Evolutionary conservation across 306 rosid species (phyloP).

Genomic region (Citrullus amarus): DNA sequence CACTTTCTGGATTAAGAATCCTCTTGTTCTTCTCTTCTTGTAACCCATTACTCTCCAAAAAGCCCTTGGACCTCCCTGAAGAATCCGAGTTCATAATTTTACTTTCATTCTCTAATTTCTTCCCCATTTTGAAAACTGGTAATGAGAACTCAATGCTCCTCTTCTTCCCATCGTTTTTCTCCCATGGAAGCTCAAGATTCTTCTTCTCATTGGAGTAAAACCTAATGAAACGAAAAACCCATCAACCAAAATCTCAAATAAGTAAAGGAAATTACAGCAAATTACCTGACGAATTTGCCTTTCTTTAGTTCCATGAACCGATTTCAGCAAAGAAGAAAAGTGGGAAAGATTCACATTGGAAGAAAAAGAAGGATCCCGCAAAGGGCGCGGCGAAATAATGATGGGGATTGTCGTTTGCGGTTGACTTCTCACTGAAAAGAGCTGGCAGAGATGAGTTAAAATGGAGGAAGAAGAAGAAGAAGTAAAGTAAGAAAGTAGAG

Average conservation of each 20-base stretch:
- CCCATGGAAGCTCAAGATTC: not conserved
- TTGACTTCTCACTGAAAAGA: not conserved
- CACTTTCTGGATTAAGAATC: constrained; percentile 85
- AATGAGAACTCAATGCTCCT: constrained; percentile 30
- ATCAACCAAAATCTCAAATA: constrained; percentile 10
- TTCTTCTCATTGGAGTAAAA: constrained; percentile 4
- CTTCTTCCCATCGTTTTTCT: constrained; percentile 19
- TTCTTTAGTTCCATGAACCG: constrained; percentile 33
- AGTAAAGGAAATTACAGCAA: not conserved
- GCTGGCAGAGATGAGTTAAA: not conserved
- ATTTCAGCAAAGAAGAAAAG: not conserved
- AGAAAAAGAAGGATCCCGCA: not conserved
- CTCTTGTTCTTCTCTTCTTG: constrained; percentile 22
- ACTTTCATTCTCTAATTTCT: constrained; percentile 25
- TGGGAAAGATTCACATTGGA: not conserved
- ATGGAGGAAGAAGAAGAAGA: too few species aligned
- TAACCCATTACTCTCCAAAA: constrained; percentile 27
- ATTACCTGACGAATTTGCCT: constrained; percentile 54
- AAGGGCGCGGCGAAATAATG: not conserved
- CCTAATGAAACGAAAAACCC: constrained; percentile 22
- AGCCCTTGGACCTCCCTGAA: constrained; percentile 34
- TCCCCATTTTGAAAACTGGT: constrained; percentile 24
- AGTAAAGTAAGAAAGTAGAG: not conserved
- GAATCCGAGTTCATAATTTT: constrained; percentile 17
- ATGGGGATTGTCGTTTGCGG: not conserved